Percentiles rank a stretch among this genome's conserved stretches.
Conservation (phyloP, 805 yeast species). For the Debaryomyces castellii region DNA sequence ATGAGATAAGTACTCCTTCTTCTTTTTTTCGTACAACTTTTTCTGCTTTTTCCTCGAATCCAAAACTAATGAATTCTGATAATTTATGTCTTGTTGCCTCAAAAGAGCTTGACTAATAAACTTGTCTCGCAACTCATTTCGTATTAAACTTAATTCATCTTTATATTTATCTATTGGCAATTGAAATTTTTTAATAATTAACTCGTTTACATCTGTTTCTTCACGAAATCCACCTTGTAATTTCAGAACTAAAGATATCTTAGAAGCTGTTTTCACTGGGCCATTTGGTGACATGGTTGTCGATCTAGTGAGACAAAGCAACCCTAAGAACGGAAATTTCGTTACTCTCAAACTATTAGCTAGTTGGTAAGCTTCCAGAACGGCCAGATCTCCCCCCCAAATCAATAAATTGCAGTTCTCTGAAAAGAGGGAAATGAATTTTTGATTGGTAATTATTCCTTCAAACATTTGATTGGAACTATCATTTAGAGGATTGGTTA, state of each 20-base stretch:
- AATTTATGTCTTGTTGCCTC: conserved; percentile 76
- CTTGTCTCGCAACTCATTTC: conserved; percentile 62
- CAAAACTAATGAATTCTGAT: conserved; percentile 62
- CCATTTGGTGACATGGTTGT: conserved; percentile 57
- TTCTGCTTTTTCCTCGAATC: conserved; percentile 55
- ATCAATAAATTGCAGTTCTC: conserved; percentile 52
- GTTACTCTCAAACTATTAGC: conserved; percentile 72
- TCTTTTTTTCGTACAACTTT: conserved; percentile 25
- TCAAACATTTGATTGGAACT: conserved; percentile 53
- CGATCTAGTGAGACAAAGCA: conserved; percentile 66
- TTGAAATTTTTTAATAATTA: conserved; percentile 41
- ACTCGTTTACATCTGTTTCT: conserved; percentile 29
- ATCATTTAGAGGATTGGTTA: conserved; percentile 74
- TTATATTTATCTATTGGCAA: conserved; percentile 54
- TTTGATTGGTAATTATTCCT: conserved; percentile 51
- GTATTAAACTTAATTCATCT: conserved; percentile 58
- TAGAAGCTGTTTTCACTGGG: conserved; percentile 50
- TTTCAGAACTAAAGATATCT: conserved; percentile 59
- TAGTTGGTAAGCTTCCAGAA: conserved; percentile 80
- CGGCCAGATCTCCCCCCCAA: conserved; percentile 89
- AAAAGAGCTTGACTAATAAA: conserved; percentile 58
- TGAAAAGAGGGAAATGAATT: conserved; percentile 42
- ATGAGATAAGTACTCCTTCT: conserved; percentile 37
- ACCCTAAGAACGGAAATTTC: conserved; percentile 78
- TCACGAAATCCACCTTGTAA: conserved; percentile 60